These are phyloP conservation scores for Termitomyces sp. DNA, from an alignment of 768 basidiomycete species.

Conservation along the genomic window DNA sequence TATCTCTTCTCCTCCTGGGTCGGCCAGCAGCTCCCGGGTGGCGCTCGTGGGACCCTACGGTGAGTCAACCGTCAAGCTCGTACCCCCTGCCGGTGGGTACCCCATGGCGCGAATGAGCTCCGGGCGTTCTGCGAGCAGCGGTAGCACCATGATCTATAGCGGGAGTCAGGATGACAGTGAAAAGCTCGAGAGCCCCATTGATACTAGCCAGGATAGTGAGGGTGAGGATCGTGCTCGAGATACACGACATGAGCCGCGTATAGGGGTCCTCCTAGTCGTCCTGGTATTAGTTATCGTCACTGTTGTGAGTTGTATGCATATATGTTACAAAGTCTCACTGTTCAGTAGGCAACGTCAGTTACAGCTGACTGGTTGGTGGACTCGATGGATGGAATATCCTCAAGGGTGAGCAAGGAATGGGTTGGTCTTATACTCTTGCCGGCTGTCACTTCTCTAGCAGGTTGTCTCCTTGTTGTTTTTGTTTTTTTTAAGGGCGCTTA, in stretches of 20 bases:
- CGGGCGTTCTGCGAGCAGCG: not conserved
- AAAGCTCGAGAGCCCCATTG: constrained; percentile 2
- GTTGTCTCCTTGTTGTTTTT: constrained; percentile 23
- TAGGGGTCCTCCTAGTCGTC: constrained; percentile 56
- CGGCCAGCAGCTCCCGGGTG: not conserved
- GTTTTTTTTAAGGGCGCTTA: not conserved
- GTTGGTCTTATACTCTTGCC: constrained; percentile 86
- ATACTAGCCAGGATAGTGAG: not conserved
- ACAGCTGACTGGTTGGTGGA: constrained; percentile 70
- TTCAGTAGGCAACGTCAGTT: constrained; percentile 41
- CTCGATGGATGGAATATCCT: constrained; percentile 75
- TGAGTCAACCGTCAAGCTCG: constrained; percentile 14
- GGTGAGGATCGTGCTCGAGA: not conserved
- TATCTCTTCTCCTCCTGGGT: not conserved
- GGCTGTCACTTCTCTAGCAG: constrained; percentile 74
- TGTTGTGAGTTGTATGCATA: constrained; percentile 37
- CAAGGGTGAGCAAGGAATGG: constrained; percentile 78
- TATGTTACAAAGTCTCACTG: not conserved
- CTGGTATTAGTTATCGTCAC: constrained; percentile 54
- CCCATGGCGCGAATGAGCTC: constrained; percentile 5
- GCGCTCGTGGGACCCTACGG: constrained; percentile 6
- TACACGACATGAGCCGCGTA: constrained; percentile 36
- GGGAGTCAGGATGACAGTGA: constrained; percentile 5
- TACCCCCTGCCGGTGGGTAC: constrained; percentile 5
- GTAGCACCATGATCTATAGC: not conserved